phyloP scores from a whole-genome alignment of 2,329 filamentous ascomycete genomes.

The Colletotrichum coccodes region DNA sequence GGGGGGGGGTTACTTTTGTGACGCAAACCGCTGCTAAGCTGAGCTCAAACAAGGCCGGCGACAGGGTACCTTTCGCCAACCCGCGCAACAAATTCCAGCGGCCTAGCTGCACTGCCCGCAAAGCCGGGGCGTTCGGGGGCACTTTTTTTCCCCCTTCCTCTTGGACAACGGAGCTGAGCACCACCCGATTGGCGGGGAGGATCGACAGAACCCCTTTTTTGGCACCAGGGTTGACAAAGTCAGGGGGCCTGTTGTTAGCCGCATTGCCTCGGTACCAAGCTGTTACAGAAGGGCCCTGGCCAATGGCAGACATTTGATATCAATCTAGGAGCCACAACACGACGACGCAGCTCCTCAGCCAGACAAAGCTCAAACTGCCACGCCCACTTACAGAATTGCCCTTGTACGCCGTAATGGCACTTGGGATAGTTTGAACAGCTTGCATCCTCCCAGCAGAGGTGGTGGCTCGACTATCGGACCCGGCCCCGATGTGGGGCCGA shows the following conservation, averaged over 20 bases:
- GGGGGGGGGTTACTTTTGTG: constrained; percentile 21
- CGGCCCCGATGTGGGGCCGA: background rate
- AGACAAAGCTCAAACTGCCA: too few species aligned
- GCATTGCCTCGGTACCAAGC: background rate
- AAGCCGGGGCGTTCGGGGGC: background rate
- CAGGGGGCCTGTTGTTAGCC: background rate
- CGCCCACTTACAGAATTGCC: too few species aligned
- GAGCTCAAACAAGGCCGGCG: constrained; percentile 12
- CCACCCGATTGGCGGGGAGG: background rate
- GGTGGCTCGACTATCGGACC: background rate
- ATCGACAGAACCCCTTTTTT: constrained; percentile 12
- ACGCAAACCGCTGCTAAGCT: constrained; percentile 25
- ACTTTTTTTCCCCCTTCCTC: background rate
- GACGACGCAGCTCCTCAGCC: background rate
- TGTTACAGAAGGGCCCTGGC: background rate
- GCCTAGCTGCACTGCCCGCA: constrained; percentile 6
- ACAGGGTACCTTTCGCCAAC: background rate
- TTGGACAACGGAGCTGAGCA: background rate
- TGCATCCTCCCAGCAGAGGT: too few species aligned
- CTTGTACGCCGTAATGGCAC: too few species aligned
- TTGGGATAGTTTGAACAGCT: too few species aligned
- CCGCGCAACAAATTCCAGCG: background rate
- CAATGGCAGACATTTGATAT: background rate
- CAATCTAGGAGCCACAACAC: background rate
- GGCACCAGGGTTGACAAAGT: background rate